Evolutionary conservation across 805 yeast species (phyloP).

Genomic region (Jamesozyma piceae): DNA sequence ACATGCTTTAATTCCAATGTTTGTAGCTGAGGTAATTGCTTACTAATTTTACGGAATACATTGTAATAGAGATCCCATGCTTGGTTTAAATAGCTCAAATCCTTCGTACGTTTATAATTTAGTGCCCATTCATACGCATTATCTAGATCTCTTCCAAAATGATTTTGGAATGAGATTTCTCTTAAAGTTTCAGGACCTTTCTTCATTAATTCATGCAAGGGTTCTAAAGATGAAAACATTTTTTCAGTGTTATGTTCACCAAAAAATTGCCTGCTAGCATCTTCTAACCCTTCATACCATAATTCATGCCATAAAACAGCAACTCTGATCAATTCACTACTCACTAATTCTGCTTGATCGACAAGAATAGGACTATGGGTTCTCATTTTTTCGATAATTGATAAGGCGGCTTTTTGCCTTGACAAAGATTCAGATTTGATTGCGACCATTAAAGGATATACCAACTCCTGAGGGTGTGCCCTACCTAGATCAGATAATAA

Average conservation of each 20-base stretch:
- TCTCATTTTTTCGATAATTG: conserved; percentile 87
- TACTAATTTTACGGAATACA: conserved; percentile 82
- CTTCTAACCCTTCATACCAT: conserved; percentile 97
- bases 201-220: conserved; percentile 74
- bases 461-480: conserved; percentile 94
- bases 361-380: conserved; percentile 77
- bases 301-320: conserved; percentile 96
- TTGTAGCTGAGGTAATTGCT: conserved; percentile 80
- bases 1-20: conserved; percentile 86
- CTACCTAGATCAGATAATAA: conserved; percentile 80
- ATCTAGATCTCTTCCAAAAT: conserved; percentile 84
- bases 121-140: conserved; percentile 93
- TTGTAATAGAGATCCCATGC: conserved; percentile 97
- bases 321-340: conserved; percentile 84
- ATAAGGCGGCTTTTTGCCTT: conserved; percentile 83
- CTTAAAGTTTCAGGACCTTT: conserved; percentile 87
- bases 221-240: conserved; percentile 86
- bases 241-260: conserved; percentile 92
- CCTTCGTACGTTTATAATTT: conserved; percentile 76
- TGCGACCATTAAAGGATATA: conserved; percentile 92
- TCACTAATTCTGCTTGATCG: conserved; percentile 88
- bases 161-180: conserved; percentile 84
- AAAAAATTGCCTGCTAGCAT: conserved; percentile 86
- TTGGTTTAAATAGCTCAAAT: conserved; percentile 80
- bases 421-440: conserved; percentile 85